Evolutionary conservation across 2,329 filamentous ascomycete genomes (phyloP).

Genomic region (Emmonsiellopsis sp.): DNA sequence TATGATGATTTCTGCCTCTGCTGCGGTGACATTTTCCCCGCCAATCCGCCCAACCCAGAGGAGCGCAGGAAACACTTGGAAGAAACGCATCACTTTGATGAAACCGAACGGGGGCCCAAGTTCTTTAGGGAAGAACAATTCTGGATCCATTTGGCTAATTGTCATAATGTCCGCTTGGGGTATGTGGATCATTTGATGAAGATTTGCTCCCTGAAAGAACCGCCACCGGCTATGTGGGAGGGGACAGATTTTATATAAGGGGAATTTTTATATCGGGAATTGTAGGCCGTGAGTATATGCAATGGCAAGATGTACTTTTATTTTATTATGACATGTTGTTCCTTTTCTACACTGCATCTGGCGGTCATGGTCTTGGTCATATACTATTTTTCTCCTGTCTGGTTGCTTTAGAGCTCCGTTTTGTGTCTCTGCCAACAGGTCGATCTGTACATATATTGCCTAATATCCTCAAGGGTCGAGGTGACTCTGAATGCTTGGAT

Average conservation of each 20-base stretch:
- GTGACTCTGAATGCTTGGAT: no score
- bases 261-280: no score
- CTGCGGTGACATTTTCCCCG: constrained; percentile 6
- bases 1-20: constrained; percentile 8
- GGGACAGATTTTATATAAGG: neutral
- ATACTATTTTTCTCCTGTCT: no score
- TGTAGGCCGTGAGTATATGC: no score
- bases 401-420: no score
- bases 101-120: constrained; percentile 4
- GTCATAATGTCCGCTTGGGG: constrained; percentile 7
- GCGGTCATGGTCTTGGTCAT: no score
- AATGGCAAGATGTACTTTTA: no score
- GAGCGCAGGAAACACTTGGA: constrained; percentile 6
- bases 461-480: no score
- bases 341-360: no score
- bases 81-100: constrained; percentile 7
- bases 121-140: constrained; percentile 9
- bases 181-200: constrained; percentile 7
- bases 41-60: constrained; percentile 1
- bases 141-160: constrained; percentile 8
- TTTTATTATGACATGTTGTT: no score
- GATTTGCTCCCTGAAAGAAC: constrained; percentile 5
- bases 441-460: no score
- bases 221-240: constrained; percentile 1
- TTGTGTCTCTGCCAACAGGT: no score